Base-by-base conservation (phyloP, 768 basidiomycete genomes). In the Leccinum olivaceopallidum region DNA sequence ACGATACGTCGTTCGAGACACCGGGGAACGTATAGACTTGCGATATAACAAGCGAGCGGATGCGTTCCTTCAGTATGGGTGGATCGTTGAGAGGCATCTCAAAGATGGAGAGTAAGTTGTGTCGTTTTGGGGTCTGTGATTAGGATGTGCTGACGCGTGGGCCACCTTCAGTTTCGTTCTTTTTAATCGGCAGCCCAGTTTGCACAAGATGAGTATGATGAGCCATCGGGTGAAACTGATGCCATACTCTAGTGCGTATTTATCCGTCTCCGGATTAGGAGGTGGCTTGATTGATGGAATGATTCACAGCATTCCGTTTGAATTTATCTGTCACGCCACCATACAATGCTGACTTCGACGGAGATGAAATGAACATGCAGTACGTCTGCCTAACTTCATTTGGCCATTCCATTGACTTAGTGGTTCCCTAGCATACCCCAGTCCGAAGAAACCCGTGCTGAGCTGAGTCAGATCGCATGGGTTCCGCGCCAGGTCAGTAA, bases 161-260 rank as follows among this genome's bases (percentile, higher is more conserved):
- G 65, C 6, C 18, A 47, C 42, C 67, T 0, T 26, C 7, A 66
- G 64, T 26, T 65, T 69, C 53, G 65, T 74, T 59, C 79, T 99
- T 56, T 98, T 99, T 80, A 98, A 99, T 75, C 95, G 97, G 56
- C 97, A 99, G 72, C 97, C 97, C 12, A 92, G 88, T 83, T 77
- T 98, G 75, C 97, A 99, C 76, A 99, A 99, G 77, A 98, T 98
- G 97, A 96, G 94, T 82, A 98, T 98, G 97, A 98, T 98, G 97
- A 92, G 92, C 75, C 97, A 98, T 79, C 87, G 95, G 37, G 92
- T 98, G 32, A 94, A 91, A 69, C 79, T 98, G 61, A 97, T 98
- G 95, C 92, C 93, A 13, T 98, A 98, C 76, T 98, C 95, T 22
- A 98, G 94, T 95, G 69, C 74, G 94, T 83, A 8, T 2, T 56